phyloP scores from a whole-genome alignment of 805 yeast species.

The Kluyveromyces aestuarii region DNA sequence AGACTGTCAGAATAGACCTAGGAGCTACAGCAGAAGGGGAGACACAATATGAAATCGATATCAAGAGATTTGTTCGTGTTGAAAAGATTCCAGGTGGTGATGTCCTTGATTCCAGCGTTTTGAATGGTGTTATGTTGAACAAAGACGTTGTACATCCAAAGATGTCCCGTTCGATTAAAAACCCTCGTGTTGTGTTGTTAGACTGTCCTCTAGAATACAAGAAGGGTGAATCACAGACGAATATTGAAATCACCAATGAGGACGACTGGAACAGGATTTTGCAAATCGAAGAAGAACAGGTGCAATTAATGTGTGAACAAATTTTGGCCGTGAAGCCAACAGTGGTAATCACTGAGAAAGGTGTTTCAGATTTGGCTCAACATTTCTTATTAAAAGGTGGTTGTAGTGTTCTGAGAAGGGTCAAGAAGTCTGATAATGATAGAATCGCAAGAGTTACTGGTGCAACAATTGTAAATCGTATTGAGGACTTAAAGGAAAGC shows the following conservation, averaged over 20 bases:
- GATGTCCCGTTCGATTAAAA: conserved; percentile 82
- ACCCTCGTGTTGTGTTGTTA: conserved; percentile 79
- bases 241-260: conserved; percentile 92
- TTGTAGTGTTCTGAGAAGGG: conserved; percentile 87
- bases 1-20: conserved; percentile 58
- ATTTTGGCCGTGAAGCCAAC: conserved; percentile 82
- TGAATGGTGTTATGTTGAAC: conserved; percentile 87
- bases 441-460: conserved; percentile 96
- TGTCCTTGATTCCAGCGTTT: conserved; percentile 76
- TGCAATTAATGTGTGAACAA: conserved; percentile 75
- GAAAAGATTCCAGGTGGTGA: conserved; percentile 99
- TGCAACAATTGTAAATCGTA: conserved; percentile 91
- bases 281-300: conserved; percentile 97
- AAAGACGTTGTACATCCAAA: conserved; percentile 99
- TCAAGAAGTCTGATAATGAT: conserved; percentile 90
- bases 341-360: conserved; percentile 94
- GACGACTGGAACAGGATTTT: conserved; percentile 92
- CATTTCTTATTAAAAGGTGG: conserved; percentile 92
- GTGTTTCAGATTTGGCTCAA: conserved; percentile 96
- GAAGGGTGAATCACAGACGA: conserved; percentile 98
- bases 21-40: conserved; percentile 37
- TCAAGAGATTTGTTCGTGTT: conserved; percentile 83
- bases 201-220: conserved; percentile 98
- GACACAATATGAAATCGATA: conserved; percentile 72
- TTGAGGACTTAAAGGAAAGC: conserved; percentile 85